Base-by-base conservation (phyloP, 1,284 basidiomycete species). In the Athelia psychrophila region DNA sequence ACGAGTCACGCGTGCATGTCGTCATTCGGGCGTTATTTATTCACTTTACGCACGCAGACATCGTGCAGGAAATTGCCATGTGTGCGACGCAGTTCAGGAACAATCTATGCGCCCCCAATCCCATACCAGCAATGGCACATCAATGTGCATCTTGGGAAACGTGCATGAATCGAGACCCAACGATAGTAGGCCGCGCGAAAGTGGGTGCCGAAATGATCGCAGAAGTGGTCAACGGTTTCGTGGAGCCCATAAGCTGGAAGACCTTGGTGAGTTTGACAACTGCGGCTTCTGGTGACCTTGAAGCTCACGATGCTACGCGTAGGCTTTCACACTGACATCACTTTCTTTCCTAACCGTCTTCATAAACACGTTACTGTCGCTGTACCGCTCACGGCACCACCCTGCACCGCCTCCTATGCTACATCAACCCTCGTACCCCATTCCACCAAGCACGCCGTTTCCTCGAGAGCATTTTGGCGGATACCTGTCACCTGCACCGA, bases 231-330 rank as follows among this genome's bases (percentile, higher is more conserved):
- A 97, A 98, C 68, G 86, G 92, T 8, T 99, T 99, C 66, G 91
- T 98, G 25, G 96, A 98, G 65, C 88, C 91, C 42, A 95, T 98
- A 66, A 95, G 88, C 68, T 98, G 94, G 93, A 97, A 96, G 74
- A 95, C 93, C 16, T 77, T 98, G 74, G 93, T 91, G 57, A 69
- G 86, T 72, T n/a, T n/a, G n/a, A n/a, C 54, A 25, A 25, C 19
- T 18, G 20, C 36, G 36, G 49, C 40, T 24, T 15, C 12, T 23
- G 27, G 20, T 25, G 24, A 30, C 22, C n/a, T 9, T 12, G 12
- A 24, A 27, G 24, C 18, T 33, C 36, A 47, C 42, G 10, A 49
- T 20, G 18, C 36, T 22, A 51, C 47, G 19, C 18, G 51, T 60
- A 93, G 91, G 76, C 79, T 24, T 94, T 94, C 72, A 84, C 87